Evolutionary conservation across 148 eudicot genomes (phyloP).

Genomic region (Cornus kousa): DNA sequence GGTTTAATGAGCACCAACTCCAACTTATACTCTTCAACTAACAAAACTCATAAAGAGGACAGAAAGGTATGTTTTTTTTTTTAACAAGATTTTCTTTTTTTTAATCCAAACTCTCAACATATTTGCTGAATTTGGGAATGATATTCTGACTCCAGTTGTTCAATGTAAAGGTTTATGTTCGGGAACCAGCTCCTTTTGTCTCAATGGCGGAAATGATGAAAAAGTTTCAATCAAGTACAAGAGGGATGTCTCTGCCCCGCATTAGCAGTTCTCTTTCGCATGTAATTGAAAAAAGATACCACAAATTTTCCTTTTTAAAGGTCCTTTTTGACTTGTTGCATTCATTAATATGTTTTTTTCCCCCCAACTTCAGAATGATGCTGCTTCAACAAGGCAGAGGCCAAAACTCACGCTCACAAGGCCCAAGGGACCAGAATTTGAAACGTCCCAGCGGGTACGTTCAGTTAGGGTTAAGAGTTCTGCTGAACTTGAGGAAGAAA

Average conservation of each 20-base stretch:
- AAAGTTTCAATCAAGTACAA: slow-evolving; percentile 86
- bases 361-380: slow-evolving; percentile 32
- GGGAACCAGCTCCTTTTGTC: slow-evolving; percentile 78
- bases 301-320: neutral
- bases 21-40: slow-evolving; percentile 35
- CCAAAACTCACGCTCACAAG: slow-evolving; percentile 71
- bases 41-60: slow-evolving; percentile 50
- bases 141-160: slow-evolving; percentile 14
- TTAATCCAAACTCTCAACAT: neutral
- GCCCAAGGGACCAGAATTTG: slow-evolving; percentile 92
- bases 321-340: neutral
- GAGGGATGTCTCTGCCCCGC: slow-evolving; percentile 52
- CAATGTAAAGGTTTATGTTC: slow-evolving; percentile 61
- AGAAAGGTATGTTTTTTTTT: slow-evolving; percentile 60
- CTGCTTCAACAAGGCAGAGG: slow-evolving; percentile 35
- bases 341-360: neutral
- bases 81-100: neutral
- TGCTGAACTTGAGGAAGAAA: slow-evolving; percentile 91
- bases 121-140: slow-evolving; percentile 1
- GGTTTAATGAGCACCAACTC: slow-evolving; percentile 33
- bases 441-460: slow-evolving; percentile 79
- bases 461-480: slow-evolving; percentile 72
- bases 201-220: slow-evolving; percentile 91
- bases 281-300: slow-evolving; percentile 23
- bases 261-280: slow-evolving; percentile 31